Conservation (phyloP, 2,329 filamentous ascomycete genomes). For the Alternaria hordeiaustralica region DNA sequence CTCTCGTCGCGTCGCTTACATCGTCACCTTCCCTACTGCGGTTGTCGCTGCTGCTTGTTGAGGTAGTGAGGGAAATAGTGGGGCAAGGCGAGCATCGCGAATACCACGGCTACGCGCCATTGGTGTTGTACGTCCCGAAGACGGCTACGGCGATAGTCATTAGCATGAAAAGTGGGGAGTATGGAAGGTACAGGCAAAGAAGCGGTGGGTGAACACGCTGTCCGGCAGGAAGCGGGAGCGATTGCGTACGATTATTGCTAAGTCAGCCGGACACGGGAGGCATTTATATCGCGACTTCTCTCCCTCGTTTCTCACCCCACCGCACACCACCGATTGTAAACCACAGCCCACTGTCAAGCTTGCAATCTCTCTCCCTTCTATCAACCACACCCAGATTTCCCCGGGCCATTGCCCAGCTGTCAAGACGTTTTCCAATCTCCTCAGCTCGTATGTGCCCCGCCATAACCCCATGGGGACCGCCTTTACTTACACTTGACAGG, state of each 20-base stretch:
- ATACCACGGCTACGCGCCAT: conserved; percentile 20
- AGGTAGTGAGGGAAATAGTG: conserved; percentile 29
- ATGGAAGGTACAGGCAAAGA: conserved; percentile 24
- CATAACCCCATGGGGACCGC: conserved; percentile 6
- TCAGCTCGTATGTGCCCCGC: conserved; percentile 80
- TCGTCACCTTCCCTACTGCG: conserved; percentile 23
- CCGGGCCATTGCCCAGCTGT: conserved; percentile 62
- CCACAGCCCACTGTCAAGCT: conserved; percentile 13
- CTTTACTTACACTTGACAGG: conserved; percentile 57
- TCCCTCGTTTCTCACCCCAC: conserved; percentile 11
- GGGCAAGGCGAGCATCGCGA: conserved; percentile 25
- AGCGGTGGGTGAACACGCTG: conserved; percentile 39
- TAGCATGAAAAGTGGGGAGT: conserved; percentile 35
- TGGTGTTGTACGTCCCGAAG: conserved; percentile 22
- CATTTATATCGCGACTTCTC: conserved; percentile 26
- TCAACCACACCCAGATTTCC: conserved; percentile 25
- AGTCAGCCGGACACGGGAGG: conserved; percentile 23
- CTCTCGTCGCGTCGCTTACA: conserved; percentile 20
- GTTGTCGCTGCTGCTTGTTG: conserved; percentile 26
- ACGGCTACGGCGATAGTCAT: conserved; percentile 19
- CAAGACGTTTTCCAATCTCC: conserved; percentile 99
- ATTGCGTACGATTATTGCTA: conserved; percentile 26
- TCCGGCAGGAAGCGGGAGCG: conserved; percentile 35
- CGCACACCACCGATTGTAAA: conserved; percentile 11
- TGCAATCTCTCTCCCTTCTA: conserved; percentile 12